Base-by-base conservation (phyloP, 2,329 filamentous ascomycete species). In the Alternaria sp. region DNA sequence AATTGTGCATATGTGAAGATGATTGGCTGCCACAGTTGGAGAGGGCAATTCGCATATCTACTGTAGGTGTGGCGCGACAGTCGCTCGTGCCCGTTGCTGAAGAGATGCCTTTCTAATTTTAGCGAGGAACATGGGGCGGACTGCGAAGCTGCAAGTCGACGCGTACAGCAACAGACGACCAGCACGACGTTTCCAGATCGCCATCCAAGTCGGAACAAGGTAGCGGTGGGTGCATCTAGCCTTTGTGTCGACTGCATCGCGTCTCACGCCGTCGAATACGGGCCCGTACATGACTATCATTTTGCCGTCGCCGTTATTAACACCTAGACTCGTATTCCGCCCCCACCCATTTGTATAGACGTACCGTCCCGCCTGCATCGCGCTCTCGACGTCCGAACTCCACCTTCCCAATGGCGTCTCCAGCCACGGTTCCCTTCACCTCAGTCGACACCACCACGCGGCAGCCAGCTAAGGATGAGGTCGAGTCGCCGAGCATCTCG, bases 401-500 rank as follows among this genome's bases (percentile, higher is more conserved):
- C 60, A 68, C 69, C 53, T 51, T 59, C 51, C 64, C 60, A 66
- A 78, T 78, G 76, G 72, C 75, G 68, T 73, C 72, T 61, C 62
- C 75, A 55, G 67, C 74, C 63, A 67, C 73, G 58, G 69, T 67
- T 54, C 74, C 78, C 22, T 82, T 81, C 65, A 67, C 80, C 62
- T 76, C 80, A 20, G 78, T 82, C 59, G 80, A 82, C 70, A 81
- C 81, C 30, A 75, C 73, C 36, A 61, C 66, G 36, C 68, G 65
- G 28, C 69, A 59, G 56, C 69, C 71, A 44, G 63, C 59, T 59
- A 73, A 75, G 59, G 79, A 80, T 64, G 75, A 80, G 61, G 77
- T 80, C 57, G 78, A 84, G 68, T 82, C 80, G 32, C 82, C 82
- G 30, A 81, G 80, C 65, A 77, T 83, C 58, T 83, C 81, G 53